Base-by-base conservation (phyloP, 805 yeast species). In the Brettanomyces nanus region DNA sequence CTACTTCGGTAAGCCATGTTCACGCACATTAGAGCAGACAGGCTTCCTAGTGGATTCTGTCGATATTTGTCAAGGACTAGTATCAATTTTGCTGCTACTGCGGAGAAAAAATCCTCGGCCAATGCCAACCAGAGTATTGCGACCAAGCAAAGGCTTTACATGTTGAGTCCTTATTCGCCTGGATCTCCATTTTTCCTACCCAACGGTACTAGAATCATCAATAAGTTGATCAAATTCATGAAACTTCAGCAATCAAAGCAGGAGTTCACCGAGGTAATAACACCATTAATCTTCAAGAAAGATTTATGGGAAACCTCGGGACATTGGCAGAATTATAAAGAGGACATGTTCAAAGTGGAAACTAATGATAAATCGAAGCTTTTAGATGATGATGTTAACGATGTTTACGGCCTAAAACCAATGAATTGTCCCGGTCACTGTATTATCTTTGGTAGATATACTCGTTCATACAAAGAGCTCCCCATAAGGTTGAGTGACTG, bases 131-230 rank as follows among this genome's bases (percentile, higher is more conserved):
- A 53, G 22, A 45, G 68, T 15, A 63, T 80, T 22, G 77, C 92
- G 13, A 68, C 65, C 19, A 71, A 70, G 39, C 97, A 92, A 56
- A 75, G 75, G 44, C 64, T 92, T 31, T 92, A 79, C 56, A 75
- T 80, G 66, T 77, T 84, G 3, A 94, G 86, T 57, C 74, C 82
- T 5, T 61, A 73, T 15, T 81, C 97, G 0, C 97, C 97, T 0
- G 98, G 98, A 0, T 83, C 95, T 0, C 74, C 85, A 1, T 92
- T 92, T 65, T 86, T 92, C 50, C 66, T 90, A 28, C 97, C 97
- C 1, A 87, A 86, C 53, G 98, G 98, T 2, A 77, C 97, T 1
- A 66, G 90, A 31, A 71, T 92, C 19, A 84, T 89, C 65, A 85
- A 86, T 57, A 81, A 77, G 46, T 62, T 92, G 42, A 67, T 85